Evolutionary conservation across 2,329 filamentous ascomycete species (phyloP), one percentile per base, ranked within the genome.

Genomic region (Fusarium hainanense): DNA sequence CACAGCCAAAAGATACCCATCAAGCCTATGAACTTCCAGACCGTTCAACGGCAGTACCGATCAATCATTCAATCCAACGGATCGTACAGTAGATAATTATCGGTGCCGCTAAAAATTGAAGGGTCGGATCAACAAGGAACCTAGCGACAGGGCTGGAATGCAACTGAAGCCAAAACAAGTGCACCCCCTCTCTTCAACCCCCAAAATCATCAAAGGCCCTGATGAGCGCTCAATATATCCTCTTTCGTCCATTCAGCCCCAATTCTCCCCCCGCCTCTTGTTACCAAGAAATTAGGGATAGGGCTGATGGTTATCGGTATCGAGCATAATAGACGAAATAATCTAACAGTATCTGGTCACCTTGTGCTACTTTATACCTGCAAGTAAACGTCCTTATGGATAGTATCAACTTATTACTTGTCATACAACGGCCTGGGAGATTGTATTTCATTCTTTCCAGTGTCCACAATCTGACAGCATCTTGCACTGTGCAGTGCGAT

Each of bases 21-120:
- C 23, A n/a, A 42, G 49, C 34, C 41, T 52, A 40, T 52, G 58
- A 62, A 46, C 50, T 62, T 51, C 34, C 28, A 42, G 56, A 32
- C 52, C 49, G 49, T 30, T 52, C 49, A 69, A 70, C 66, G 66
- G 67, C 48, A 52, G 52, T 46, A 49, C 34, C 49, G 23, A 43
- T 25, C 25, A 23, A 25, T 42, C 32, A 41, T n/a, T 42, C 32
- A 41, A 25, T 25, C 20, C 32, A 41, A 28, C 13, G 28, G 11
- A 30, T 20, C 20, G 25, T 37, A 37, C 34, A n/a, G 18, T 37
- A 37, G 34, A n/a, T 37, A 21, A 21, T 21, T 21, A 37, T 37
- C 18, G 10, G 34, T 37, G 34, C 18, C 18, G n/a, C 34, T n/a
- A 37, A 37, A 37, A n/a, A 14, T 30, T 30, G 28, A 30, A 37